These are phyloP conservation scores for Kwoniella pini DNA, from an alignment of 768 basidiomycete species.

Conservation along the genomic window DNA sequence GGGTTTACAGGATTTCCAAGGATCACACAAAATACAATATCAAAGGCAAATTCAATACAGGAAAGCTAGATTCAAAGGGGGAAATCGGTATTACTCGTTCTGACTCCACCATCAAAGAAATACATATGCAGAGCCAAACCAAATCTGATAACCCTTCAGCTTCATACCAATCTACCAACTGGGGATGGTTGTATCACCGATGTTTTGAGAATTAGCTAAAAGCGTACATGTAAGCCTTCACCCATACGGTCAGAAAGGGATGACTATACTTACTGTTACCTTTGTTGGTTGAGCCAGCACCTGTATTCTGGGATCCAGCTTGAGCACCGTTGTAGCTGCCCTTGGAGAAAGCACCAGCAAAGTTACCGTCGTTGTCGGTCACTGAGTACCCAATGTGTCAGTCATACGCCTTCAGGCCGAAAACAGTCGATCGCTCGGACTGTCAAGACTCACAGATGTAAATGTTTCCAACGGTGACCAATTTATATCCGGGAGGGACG, in stretches of 20 bases:
- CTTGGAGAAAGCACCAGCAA: constrained; percentile 12
- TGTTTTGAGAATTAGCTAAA: constrained; percentile 2
- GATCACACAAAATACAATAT: no score
- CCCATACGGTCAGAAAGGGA: neutral
- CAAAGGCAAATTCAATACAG: no score
- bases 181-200: constrained; percentile 3
- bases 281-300: constrained; percentile 4
- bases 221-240: no score
- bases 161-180: no score
- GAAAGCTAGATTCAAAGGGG: no score
- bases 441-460: constrained; percentile 13
- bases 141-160: no score
- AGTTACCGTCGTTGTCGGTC: constrained; percentile 17
- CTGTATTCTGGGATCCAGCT: constrained; percentile 1
- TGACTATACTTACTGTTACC: neutral
- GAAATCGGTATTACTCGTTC: no score
- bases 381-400: neutral
- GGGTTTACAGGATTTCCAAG: no score
- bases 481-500: constrained; percentile 4
- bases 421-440: no score
- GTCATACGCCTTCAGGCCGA: neutral
- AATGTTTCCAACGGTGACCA: constrained; percentile 9
- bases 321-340: constrained; percentile 1
- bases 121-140: no score
- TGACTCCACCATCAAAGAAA: no score